Evolutionary conservation across 2,329 filamentous ascomycete species (phyloP), one percentile per base, ranked within the genome.

Genomic region (Xylaria sp.): DNA sequence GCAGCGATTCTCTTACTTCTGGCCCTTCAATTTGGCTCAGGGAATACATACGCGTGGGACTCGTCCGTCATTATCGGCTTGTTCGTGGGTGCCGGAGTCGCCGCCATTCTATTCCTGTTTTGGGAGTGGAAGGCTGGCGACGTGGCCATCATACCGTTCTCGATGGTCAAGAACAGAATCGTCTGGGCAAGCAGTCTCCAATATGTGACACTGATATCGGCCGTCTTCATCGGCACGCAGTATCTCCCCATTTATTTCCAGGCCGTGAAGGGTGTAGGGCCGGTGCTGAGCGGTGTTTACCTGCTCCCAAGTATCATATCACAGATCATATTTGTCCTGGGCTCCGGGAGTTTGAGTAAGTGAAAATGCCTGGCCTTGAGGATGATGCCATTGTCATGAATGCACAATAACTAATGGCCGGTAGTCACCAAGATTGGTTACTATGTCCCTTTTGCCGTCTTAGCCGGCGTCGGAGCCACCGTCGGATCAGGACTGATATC

Each of bases 301-400:
- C 70, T 79, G 72, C 66, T 79, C 53, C 77, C 77, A 0, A 74
- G 73, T 45, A 76, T 75, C 30, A 23, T 73, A 36, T 73, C 75
- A 77, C 72, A 76, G 13, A 39, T 91, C n/a, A 84, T 88, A 0
- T 89, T 90, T 50, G 84, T 88, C 0, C 87, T 91, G 52, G 81
- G 88, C 5, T 73, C 73, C 1, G 76, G 77, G 18, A 64, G 23
- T 6, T 45, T 76, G 41, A 63, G 76, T 77, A 70, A 45, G 71
- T 72, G 1, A 25, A 61, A 6, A 28, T 10, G 2, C 10, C 10
- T 3, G 20, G 15, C 20, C 6, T 43, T 20, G 4, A 52, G 12
- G 2, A 8, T 7, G 43, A 34, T 25, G 36, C 28, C 30, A 23
- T 39, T 23, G 6, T 45, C 13, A 25, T 36, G 6, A 32, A 13